These are phyloP conservation scores for Cyberlindnera galapagoensis DNA, from an alignment of 805 yeast genomes.

Conservation along the genomic window DNA sequence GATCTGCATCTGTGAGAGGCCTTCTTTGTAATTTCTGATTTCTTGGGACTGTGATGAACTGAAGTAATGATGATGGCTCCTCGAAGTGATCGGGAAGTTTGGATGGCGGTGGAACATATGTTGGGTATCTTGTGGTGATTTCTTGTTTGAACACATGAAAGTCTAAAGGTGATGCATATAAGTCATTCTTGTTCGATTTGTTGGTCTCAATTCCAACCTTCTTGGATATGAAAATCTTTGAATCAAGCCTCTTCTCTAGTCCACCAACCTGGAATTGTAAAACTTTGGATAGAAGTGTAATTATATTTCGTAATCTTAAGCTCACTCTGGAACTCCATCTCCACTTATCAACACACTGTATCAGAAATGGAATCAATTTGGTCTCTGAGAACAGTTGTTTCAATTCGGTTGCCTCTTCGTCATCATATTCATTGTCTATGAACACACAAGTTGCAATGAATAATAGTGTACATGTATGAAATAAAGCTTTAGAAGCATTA, in stretches of 20 bases:
- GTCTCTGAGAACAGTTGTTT: conserved; percentile 20
- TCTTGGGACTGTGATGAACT: conserved; percentile 51
- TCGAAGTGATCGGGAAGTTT: conserved; percentile 40
- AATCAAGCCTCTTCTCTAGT: conserved; percentile 28
- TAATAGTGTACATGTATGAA: conserved; percentile 11
- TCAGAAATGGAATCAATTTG: conserved; percentile 38
- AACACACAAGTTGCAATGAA: conserved; percentile 10
- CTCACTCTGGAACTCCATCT: conserved; percentile 43
- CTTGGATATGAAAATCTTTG: conserved; percentile 41
- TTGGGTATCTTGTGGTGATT: conserved; percentile 67
- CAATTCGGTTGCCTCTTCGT: conserved; percentile 2
- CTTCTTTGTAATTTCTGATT: conserved; percentile 36
- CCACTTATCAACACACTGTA: conserved; percentile 57
- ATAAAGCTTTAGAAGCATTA: conserved; percentile 9
- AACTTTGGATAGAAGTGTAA: conserved; percentile 47
- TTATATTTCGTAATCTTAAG: conserved; percentile 50
- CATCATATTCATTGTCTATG: conserved; percentile 5
- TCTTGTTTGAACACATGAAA: conserved; percentile 77
- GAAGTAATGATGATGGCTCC: conserved; percentile 49
- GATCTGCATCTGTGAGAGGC: conserved; percentile 34
- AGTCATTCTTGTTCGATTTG: conserved; percentile 23
- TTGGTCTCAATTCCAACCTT: conserved; percentile 30
- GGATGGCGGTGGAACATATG: conserved; percentile 47
- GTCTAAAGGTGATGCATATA: conserved; percentile 73
- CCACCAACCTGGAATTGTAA: conserved; percentile 61